Percentiles rank a stretch among this genome's conserved stretches.
phyloP scores from a whole-genome alignment of 495 filamentous ascomycete species.

The Stereocaulon alpinum region DNA sequence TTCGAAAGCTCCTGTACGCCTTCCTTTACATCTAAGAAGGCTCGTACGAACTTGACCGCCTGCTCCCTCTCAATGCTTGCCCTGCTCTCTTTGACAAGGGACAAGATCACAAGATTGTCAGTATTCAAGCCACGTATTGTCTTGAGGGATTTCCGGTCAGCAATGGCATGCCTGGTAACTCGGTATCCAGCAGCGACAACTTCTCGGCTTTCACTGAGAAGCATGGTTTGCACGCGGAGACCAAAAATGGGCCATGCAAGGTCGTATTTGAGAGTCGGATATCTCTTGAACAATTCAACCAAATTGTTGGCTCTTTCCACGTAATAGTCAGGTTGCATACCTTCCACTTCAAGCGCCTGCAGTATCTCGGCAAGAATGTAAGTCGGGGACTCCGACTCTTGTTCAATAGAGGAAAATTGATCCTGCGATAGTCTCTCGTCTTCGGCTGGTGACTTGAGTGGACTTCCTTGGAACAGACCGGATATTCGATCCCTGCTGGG shows the following conservation, averaged over 20 bases:
- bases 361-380: slow-evolving; percentile 81
- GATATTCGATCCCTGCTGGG: slow-evolving; percentile 60
- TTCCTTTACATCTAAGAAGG: slow-evolving; percentile 91
- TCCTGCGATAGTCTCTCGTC: slow-evolving; percentile 37
- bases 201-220: slow-evolving; percentile 88
- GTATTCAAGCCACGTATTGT: slow-evolving; percentile 81
- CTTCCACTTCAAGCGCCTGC: slow-evolving; percentile 74
- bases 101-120: slow-evolving; percentile 83
- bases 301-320: slow-evolving; percentile 82
- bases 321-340: slow-evolving; percentile 87
- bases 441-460: slow-evolving; percentile 55
- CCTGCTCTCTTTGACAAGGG: slow-evolving; percentile 88
- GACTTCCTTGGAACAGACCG: slow-evolving; percentile 54
- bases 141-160: slow-evolving; percentile 77
- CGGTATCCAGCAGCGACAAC: slow-evolving; percentile 92
- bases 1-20: slow-evolving; percentile 81
- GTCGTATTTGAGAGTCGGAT: slow-evolving; percentile 92
- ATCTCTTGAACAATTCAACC: slow-evolving; percentile 82
- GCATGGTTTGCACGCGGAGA: slow-evolving; percentile 82
- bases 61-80: slow-evolving; percentile 94
- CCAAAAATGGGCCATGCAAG: slow-evolving; percentile 92
- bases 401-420: slow-evolving; percentile 40
- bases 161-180: slow-evolving; percentile 86
- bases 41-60: slow-evolving; percentile 89
- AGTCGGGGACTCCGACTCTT: slow-evolving; percentile 75